Base-by-base conservation (phyloP, 1,284 basidiomycete species). In the Cutaneotrichosporon sp. region DNA sequence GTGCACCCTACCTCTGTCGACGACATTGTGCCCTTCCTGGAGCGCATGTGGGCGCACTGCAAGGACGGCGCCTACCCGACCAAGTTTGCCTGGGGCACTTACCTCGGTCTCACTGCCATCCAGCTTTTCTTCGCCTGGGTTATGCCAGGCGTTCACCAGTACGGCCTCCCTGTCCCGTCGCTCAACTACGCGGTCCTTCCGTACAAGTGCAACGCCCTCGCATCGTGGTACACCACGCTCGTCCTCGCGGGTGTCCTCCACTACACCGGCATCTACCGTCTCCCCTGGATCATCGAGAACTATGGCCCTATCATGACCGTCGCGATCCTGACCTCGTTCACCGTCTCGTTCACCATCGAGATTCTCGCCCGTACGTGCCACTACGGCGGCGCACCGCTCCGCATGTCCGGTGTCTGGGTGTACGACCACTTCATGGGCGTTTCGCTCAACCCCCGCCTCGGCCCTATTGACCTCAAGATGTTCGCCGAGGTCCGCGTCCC, bases 381-480 rank as follows among this genome's bases (percentile, higher is more conserved):
- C 60, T 76, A 72, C 39, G 88, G 85, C n/a, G 86, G 86, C 3
- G 84, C 85, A 62, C 82, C 86, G 58, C 85, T 93, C 46, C 82
- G 94, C 61, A 94, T 97, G 88, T 91, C 88, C 16, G 92, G 91
- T 48, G 94, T 85, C 77, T 83, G 88, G 75, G 81, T 93, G 61
- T 99, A 96, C 71, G 92, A 96, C 67, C 86, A 91, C 60, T 94
- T 91, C 77, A 97, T 97, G 92, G 96, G 96, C 43, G 91, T 92
- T 33, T 82, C 81, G 49, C 80, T 99, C 60, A 98, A 97, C 78
- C 96, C 96, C 12, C 84, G 94, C 54, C 82, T 98, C 60, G 91
- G 92, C n/a, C 79, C 81, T 31, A 82, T 98, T 63, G 94, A 97
- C 76, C 79, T 98, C 68, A 98, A 98, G 79, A 97, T 99, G 93